phyloP scores from a whole-genome alignment of 192 early-diverging fungal genomes.

The Rhizoclosmatium sp. region DNA sequence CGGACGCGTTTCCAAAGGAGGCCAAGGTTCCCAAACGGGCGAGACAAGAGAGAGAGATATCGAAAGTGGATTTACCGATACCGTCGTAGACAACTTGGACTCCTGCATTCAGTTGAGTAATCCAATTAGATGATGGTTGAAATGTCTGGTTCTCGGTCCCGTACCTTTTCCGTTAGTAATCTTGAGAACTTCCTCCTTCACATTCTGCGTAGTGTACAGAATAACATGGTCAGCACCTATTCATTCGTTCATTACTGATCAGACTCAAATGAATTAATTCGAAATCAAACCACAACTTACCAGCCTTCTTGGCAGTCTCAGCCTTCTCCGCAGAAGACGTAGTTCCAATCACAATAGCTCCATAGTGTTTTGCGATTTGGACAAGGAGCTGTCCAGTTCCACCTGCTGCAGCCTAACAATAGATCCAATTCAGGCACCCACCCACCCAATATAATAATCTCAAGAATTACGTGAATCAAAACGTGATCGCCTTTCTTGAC shows the following conservation, averaged over 20 bases:
- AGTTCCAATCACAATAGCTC: conserved; percentile 91
- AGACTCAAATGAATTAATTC: not conserved
- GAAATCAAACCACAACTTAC: not conserved
- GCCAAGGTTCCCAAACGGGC: conserved; percentile 35
- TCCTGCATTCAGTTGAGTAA: conserved; percentile 37
- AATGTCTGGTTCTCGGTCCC: conserved; percentile 84
- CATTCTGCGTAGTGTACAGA: conserved; percentile 72
- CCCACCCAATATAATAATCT: conserved; percentile 1
- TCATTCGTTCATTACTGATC: not conserved
- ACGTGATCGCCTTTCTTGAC: conserved; percentile 81
- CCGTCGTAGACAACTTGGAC: conserved; percentile 88
- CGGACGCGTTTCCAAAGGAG: conserved; percentile 90
- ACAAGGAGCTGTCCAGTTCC: conserved; percentile 84
- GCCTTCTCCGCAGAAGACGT: conserved; percentile 78
- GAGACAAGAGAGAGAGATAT: conserved; percentile 67
- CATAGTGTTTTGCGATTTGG: conserved; percentile 76
- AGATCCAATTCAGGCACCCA: not conserved
- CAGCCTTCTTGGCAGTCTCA: conserved; percentile 56
- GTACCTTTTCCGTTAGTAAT: conserved; percentile 71
- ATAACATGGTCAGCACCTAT: conserved; percentile 71
- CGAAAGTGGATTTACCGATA: conserved; percentile 90
- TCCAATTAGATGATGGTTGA: conserved; percentile 58
- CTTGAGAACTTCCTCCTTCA: conserved; percentile 71
- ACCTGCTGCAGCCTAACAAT: conserved; percentile 79
- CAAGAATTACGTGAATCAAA: conserved; percentile 68